Evolutionary conservation across 2,329 filamentous ascomycete species (phyloP).

Genomic region (Westerdykella ornata): DNA sequence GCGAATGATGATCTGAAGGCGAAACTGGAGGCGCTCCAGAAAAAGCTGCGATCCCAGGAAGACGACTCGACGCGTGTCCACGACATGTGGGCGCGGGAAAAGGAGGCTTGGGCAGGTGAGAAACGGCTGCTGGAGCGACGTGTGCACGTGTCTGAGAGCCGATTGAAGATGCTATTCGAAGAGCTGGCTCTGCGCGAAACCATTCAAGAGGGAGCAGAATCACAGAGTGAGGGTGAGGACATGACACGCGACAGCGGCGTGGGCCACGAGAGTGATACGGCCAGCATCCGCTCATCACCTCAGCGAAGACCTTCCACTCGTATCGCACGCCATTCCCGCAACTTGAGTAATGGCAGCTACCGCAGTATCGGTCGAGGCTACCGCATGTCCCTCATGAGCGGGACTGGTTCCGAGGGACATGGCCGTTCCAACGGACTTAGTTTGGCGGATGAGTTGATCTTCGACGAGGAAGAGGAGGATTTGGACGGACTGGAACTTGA

Average conservation of each 20-base stretch:
- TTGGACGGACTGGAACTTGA: slow-evolving; percentile 54
- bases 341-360: slow-evolving; percentile 47
- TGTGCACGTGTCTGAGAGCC: slow-evolving; percentile 81
- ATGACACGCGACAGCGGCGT: slow-evolving; percentile 52
- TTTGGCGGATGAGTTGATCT: slow-evolving; percentile 83
- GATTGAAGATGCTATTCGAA: slow-evolving; percentile 75
- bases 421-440: slow-evolving; percentile 62
- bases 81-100: slow-evolving; percentile 75
- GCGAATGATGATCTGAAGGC: slow-evolving; percentile 64
- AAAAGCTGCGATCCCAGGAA: slow-evolving; percentile 70
- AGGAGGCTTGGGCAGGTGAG: slow-evolving; percentile 76
- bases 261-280: slow-evolving; percentile 57
- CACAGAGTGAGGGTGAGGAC: slow-evolving; percentile 57
- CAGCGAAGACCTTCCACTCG: slow-evolving; percentile 43
- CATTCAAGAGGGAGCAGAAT: slow-evolving; percentile 27
- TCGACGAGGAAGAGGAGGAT: slow-evolving; percentile 67
- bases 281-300: slow-evolving; percentile 60
- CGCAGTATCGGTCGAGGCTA: slow-evolving; percentile 51
- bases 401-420: slow-evolving; percentile 47
- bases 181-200: slow-evolving; percentile 71
- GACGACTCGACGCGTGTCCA: slow-evolving; percentile 75
- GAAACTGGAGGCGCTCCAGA: slow-evolving; percentile 70
- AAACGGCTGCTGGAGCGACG: slow-evolving; percentile 75
- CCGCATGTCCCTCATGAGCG: slow-evolving; percentile 64
- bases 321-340: slow-evolving; percentile 52